Evolutionary conservation across 1,139 yeast genomes (phyloP).

Genomic region (Debaryomyces psychrophilus): DNA sequence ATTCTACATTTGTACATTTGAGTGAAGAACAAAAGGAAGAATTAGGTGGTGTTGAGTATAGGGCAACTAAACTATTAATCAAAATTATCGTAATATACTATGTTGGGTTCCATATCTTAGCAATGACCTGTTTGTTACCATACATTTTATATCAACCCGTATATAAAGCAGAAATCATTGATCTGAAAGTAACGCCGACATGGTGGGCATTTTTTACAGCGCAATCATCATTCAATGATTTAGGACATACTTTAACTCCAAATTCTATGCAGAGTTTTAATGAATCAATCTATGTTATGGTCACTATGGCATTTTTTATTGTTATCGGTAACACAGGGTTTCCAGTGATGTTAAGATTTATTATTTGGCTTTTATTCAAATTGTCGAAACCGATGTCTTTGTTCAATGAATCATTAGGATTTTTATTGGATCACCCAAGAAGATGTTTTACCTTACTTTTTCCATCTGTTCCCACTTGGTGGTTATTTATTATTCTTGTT

Average conservation of each 20-base stretch:
- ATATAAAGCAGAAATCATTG: constrained; percentile 48
- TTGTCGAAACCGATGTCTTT: constrained; percentile 66
- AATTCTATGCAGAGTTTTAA: constrained; percentile 74
- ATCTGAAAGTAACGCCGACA: constrained; percentile 64
- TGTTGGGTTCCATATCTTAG: constrained; percentile 71
- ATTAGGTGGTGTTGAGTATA: constrained; percentile 94
- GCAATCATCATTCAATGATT: constrained; percentile 76
- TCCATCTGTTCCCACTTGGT: constrained; percentile 94
- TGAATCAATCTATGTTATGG: constrained; percentile 62
- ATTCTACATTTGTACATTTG: constrained; percentile 84
- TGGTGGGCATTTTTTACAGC: constrained; percentile 95
- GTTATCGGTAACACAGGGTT: constrained; percentile 93
- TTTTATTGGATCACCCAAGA: constrained; percentile 91
- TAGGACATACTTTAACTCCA: constrained; percentile 80
- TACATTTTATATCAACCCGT: constrained; percentile 57
- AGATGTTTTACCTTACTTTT: constrained; percentile 92
- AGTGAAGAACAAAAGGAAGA: constrained; percentile 88
- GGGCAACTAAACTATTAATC: constrained; percentile 79
- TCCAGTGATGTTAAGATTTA: constrained; percentile 75
- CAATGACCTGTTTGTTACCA: constrained; percentile 60
- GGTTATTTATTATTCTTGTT: constrained; percentile 78
- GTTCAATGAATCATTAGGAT: constrained; percentile 77
- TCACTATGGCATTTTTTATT: constrained; percentile 68
- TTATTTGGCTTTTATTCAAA: constrained; percentile 79
- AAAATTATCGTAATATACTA: constrained; percentile 69